These are phyloP conservation scores for Tricholoma terreum DNA, from an alignment of 768 basidiomycete species.

Conservation along the genomic window DNA sequence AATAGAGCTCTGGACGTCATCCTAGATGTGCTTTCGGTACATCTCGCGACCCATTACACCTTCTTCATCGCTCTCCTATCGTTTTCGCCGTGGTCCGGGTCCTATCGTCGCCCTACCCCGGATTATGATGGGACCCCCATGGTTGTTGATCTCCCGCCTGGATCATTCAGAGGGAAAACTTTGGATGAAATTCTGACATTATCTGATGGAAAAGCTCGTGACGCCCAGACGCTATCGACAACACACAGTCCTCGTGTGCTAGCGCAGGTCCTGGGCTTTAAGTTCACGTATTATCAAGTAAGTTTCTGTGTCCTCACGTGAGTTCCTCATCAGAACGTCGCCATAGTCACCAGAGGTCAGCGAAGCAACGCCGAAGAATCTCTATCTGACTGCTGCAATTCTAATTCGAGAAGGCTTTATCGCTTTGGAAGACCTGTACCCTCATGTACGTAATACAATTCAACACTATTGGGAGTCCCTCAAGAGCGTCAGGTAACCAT, in stretches of 20 bases:
- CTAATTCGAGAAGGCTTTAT: slow-evolving; percentile 90
- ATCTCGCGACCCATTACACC: slow-evolving; percentile 76
- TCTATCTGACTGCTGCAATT: slow-evolving; percentile 82
- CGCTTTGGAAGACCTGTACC: slow-evolving; percentile 82
- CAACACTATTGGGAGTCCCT: neutral
- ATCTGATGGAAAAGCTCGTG: slow-evolving; percentile 40
- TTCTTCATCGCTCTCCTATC: slow-evolving; percentile 89
- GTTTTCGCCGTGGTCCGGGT: slow-evolving; percentile 83
- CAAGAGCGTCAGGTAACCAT: neutral
- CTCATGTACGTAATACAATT: slow-evolving; percentile 69
- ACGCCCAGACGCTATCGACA: slow-evolving; percentile 14
- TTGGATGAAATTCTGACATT: slow-evolving; percentile 65
- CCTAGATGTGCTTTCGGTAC: slow-evolving; percentile 83
- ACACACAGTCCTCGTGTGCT: slow-evolving; percentile 55
- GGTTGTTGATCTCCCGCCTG: slow-evolving; percentile 35
- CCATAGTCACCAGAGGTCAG: slow-evolving; percentile 52
- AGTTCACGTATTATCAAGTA: slow-evolving; percentile 90
- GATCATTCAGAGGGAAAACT: slow-evolving; percentile 52
- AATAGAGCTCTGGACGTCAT: slow-evolving; percentile 92
- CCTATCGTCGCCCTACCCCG: slow-evolving; percentile 34
- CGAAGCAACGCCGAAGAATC: slow-evolving; percentile 63
- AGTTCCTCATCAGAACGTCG: slow-evolving; percentile 2
- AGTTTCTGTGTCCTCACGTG: slow-evolving; percentile 12
- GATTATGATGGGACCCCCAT: slow-evolving; percentile 30
- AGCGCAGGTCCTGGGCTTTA: slow-evolving; percentile 97